These are phyloP conservation scores for Xeromyces bisporus DNA, from an alignment of 495 filamentous ascomycete genomes.

Conservation along the genomic window DNA sequence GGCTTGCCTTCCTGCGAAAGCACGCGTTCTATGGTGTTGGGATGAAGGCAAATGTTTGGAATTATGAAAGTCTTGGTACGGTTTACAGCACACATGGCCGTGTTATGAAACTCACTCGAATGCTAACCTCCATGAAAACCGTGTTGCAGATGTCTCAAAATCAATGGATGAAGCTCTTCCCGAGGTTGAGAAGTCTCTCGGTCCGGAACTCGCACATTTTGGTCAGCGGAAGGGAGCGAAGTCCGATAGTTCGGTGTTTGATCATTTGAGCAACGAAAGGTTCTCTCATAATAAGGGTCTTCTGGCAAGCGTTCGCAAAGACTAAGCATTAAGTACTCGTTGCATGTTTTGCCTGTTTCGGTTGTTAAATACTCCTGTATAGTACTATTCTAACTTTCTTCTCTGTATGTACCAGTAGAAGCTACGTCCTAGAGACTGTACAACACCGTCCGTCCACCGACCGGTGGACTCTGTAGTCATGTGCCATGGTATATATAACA, in stretches of 20 bases:
- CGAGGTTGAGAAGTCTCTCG: slow-evolving; percentile 41
- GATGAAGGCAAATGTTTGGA: slow-evolving; percentile 97
- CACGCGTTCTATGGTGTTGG: slow-evolving; percentile 86
- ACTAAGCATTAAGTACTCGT: slow-evolving; percentile 3
- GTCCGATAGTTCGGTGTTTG: slow-evolving; percentile 9
- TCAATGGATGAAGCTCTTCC: slow-evolving; percentile 43
- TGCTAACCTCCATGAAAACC: slow-evolving; percentile 2
- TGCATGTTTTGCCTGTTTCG: neutral
- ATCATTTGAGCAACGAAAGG: slow-evolving; percentile 17
- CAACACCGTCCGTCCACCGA: too few species aligned
- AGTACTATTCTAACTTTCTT: too few species aligned
- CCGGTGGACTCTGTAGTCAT: too few species aligned
- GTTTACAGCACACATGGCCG: too few species aligned
- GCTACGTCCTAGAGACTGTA: too few species aligned
- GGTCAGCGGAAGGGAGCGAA: slow-evolving; percentile 34
- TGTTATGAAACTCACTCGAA: neutral
- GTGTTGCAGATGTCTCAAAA: slow-evolving; percentile 41
- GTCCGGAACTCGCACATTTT: slow-evolving; percentile 46
- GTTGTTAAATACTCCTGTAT: neutral
- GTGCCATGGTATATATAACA: too few species aligned
- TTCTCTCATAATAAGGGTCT: slow-evolving; percentile 15
- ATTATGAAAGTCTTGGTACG: slow-evolving; percentile 56
- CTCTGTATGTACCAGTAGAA: too few species aligned
- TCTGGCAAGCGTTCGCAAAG: slow-evolving; percentile 9
- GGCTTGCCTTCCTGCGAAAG: slow-evolving; percentile 82